These are phyloP conservation scores for Athelia psychrophila DNA, from an alignment of 1,284 basidiomycete species.

Conservation along the genomic window DNA sequence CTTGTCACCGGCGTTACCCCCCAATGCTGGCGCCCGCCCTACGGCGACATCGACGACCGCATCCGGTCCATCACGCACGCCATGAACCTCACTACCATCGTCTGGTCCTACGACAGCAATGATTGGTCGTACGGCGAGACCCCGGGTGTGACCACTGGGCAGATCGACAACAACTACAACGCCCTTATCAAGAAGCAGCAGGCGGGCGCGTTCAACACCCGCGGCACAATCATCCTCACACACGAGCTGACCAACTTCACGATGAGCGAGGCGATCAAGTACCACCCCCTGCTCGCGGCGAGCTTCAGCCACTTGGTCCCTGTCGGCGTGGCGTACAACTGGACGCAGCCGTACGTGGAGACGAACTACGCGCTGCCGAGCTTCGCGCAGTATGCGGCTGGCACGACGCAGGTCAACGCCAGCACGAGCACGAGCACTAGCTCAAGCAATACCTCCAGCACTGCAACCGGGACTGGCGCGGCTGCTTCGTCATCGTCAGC, in stretches of 20 bases:
- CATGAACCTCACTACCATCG: constrained; percentile 54
- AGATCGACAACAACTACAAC: constrained; percentile 42
- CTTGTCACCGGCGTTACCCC: constrained; percentile 49
- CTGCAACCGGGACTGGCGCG: too few species aligned
- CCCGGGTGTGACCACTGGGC: constrained; percentile 32
- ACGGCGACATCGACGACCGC: constrained; percentile 52
- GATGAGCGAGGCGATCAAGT: constrained; percentile 43
- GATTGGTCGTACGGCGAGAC: constrained; percentile 62
- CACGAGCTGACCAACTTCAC: constrained; percentile 50
- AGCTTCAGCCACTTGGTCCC: constrained; percentile 48
- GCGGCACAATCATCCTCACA: constrained; percentile 47
- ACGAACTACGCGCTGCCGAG: constrained; percentile 32
- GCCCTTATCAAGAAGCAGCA: constrained; percentile 33
- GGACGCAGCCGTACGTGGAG: constrained; percentile 46
- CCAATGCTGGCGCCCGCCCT: too few species aligned
- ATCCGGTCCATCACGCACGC: constrained; percentile 62
- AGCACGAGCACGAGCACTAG: too few species aligned
- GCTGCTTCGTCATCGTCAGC: too few species aligned
- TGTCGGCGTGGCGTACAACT: constrained; percentile 43
- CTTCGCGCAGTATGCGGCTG: constrained; percentile 39
- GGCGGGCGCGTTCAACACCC: constrained; percentile 36
- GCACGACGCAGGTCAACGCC: too few species aligned
- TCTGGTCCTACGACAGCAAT: constrained; percentile 68
- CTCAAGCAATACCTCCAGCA: too few species aligned
- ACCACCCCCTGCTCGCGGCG: constrained; percentile 34